Percentiles rank a stretch among this genome's conserved stretches.
phyloP scores from a whole-genome alignment of 768 basidiomycete species.

The Leccinum disarticulatum region DNA sequence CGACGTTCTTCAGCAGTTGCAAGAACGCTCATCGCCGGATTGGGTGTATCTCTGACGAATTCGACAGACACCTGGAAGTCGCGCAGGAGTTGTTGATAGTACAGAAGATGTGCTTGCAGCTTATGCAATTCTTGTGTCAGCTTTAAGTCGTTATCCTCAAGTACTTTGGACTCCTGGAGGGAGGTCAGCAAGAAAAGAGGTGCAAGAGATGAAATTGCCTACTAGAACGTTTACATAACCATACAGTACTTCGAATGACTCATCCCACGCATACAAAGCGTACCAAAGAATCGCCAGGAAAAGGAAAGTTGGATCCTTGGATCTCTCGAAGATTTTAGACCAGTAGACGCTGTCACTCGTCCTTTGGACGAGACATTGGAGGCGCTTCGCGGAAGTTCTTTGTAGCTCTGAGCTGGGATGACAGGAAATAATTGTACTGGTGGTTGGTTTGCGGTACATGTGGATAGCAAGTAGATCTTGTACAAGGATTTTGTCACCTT shows the following conservation, averaged over 20 bases:
- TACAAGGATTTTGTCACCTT: conserved; percentile 24
- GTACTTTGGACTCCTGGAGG: conserved; percentile 46
- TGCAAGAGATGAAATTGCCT: conserved; percentile 10
- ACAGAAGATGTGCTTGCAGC: conserved; percentile 57
- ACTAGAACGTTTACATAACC: conserved; percentile 51
- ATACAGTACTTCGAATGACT: conserved; percentile 53
- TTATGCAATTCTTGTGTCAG: conserved; percentile 57
- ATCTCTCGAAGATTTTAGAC: conserved; percentile 28
- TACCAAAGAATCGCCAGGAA: conserved; percentile 58
- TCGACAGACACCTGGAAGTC: conserved; percentile 51
- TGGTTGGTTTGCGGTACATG: conserved; percentile 40
- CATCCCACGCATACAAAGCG: conserved; percentile 62
- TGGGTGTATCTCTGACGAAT: conserved; percentile 48
- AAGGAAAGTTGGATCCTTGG: conserved; percentile 54
- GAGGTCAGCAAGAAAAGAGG: neutral
- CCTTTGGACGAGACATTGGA: conserved; percentile 29
- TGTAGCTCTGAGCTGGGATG: conserved; percentile 28
- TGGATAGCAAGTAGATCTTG: conserved; percentile 56
- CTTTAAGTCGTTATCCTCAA: conserved; percentile 39
- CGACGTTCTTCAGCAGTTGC: neutral
- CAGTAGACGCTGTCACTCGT: conserved; percentile 37
- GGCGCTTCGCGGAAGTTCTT: conserved; percentile 30
- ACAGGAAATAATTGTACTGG: conserved; percentile 30
- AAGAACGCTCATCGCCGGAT: conserved; percentile 45
- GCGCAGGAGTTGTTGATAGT: conserved; percentile 53